Evolutionary conservation across 306 rosid genomes (phyloP).

Genomic region (Quercus rubra): DNA sequence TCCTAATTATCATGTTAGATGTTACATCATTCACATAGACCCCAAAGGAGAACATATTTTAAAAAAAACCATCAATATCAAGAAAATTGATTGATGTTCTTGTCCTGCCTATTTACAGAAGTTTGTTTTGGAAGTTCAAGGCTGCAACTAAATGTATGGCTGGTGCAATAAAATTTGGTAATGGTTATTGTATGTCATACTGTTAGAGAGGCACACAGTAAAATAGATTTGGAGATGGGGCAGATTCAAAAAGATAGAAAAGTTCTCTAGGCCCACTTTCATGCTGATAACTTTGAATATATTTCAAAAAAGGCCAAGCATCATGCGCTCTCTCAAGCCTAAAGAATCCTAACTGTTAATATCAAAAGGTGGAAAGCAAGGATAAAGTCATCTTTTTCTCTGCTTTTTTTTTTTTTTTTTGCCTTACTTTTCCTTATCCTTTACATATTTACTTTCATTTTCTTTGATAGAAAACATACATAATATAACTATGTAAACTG

Average conservation of each 20-base stretch:
- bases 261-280: background rate
- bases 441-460: background rate
- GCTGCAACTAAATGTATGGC: background rate
- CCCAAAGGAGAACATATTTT: too few species aligned
- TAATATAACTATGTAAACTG: background rate
- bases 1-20: too few species aligned
- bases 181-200: background rate
- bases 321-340: conserved; percentile 17
- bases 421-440: conserved; percentile 1
- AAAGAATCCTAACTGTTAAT: conserved; percentile 31
- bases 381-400: conserved; percentile 21
- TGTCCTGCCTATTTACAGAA: background rate
- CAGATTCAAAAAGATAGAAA: background rate
- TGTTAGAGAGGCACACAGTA: background rate
- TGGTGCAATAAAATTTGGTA: background rate
- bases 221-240: background rate
- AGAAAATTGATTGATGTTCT: too few species aligned
- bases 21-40: too few species aligned
- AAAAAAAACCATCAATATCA: too few species aligned
- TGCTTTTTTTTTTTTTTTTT: background rate
- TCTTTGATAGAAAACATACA: background rate
- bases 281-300: conserved; percentile 29
- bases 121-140: background rate
- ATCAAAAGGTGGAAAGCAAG: conserved; percentile 25
- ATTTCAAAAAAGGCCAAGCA: conserved; percentile 23